Percentiles rank a stretch among this genome's conserved stretches.
Conservation (phyloP, 768 basidiomycete species). For the Hypholoma sublateritium region DNA sequence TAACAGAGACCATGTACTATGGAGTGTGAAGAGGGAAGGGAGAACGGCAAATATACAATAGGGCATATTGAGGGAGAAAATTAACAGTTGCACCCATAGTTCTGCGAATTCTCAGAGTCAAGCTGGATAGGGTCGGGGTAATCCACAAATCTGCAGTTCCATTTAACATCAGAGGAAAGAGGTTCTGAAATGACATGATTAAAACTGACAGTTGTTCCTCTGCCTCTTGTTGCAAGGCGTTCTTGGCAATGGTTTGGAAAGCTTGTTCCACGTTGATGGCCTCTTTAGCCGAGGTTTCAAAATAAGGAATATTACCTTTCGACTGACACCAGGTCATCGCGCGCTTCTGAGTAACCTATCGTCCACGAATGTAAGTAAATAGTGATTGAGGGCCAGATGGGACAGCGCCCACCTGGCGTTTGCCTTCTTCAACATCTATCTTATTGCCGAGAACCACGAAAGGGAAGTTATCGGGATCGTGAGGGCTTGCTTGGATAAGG, state of each 20-base stretch:
- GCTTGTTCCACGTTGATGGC: slow-evolving; percentile 99
- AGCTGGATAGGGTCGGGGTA: slow-evolving; percentile 99
- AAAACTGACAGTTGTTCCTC: slow-evolving; percentile 82
- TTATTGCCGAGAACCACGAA: slow-evolving; percentile 99
- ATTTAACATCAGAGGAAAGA: slow-evolving; percentile 6
- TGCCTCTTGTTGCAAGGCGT: slow-evolving; percentile 94
- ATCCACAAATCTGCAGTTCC: slow-evolving; percentile 81
- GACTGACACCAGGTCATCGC: slow-evolving; percentile 99
- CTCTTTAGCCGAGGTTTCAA: slow-evolving; percentile 99
- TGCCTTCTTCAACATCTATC: slow-evolving; percentile 99
- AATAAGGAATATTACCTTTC: slow-evolving; percentile 99
- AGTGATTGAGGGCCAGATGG: not conserved
- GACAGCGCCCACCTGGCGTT: slow-evolving; percentile 76
- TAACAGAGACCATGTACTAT: slow-evolving; percentile 9
- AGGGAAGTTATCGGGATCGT: slow-evolving; percentile 99
- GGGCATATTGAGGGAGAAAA: slow-evolving; percentile 4
- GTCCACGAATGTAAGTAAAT: not conserved
- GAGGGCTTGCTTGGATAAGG: slow-evolving; percentile 96
- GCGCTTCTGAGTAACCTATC: slow-evolving; percentile 95
- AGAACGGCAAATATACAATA: slow-evolving; percentile 1
- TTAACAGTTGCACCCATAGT: slow-evolving; percentile 90
- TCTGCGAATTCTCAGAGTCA: slow-evolving; percentile 89
- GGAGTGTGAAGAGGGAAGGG: slow-evolving; percentile 10
- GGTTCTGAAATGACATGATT: slow-evolving; percentile 2
- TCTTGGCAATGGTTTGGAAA: slow-evolving; percentile 99